These are phyloP conservation scores for Aspergillus carbonarius DNA, from an alignment of 2,329 filamentous ascomycete species.

Conservation along the genomic window DNA sequence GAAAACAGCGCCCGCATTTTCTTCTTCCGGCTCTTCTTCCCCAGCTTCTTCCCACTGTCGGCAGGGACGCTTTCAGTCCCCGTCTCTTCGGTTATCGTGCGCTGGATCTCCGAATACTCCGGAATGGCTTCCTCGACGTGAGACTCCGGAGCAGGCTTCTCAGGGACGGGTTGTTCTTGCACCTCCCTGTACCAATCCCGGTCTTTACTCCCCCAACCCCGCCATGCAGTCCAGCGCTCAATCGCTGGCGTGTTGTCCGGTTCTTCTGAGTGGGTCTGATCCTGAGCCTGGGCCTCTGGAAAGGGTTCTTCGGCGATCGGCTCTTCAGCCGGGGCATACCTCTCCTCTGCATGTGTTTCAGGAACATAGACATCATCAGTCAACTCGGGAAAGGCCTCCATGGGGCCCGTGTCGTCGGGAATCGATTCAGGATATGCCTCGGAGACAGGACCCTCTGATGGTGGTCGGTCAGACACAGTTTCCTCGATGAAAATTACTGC, in stretches of 20 bases:
- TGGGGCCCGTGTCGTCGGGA: neutral
- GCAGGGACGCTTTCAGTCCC: neutral
- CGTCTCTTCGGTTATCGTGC: neutral
- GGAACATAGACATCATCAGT: neutral
- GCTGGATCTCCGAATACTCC: conserved; percentile 2
- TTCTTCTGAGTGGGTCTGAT: neutral
- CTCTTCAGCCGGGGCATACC: neutral
- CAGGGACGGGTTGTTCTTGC: neutral
- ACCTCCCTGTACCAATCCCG: neutral
- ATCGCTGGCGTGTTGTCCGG: neutral
- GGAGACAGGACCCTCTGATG: neutral
- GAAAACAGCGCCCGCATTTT: conserved; percentile 3
- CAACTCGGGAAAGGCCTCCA: neutral
- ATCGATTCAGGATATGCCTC: neutral
- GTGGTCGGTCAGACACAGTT: neutral
- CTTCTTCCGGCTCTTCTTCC: conserved; percentile 6
- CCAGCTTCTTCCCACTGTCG: neutral
- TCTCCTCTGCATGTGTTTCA: neutral
- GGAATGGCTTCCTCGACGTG: neutral
- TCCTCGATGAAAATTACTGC: neutral
- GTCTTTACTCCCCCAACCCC: neutral
- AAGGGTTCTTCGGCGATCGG: neutral
- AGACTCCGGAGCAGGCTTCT: neutral
- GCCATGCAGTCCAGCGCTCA: neutral
- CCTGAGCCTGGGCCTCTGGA: neutral